These are phyloP conservation scores for Quercus tomentella DNA, from an alignment of 331 rosid genomes.

Conservation along the genomic window DNA sequence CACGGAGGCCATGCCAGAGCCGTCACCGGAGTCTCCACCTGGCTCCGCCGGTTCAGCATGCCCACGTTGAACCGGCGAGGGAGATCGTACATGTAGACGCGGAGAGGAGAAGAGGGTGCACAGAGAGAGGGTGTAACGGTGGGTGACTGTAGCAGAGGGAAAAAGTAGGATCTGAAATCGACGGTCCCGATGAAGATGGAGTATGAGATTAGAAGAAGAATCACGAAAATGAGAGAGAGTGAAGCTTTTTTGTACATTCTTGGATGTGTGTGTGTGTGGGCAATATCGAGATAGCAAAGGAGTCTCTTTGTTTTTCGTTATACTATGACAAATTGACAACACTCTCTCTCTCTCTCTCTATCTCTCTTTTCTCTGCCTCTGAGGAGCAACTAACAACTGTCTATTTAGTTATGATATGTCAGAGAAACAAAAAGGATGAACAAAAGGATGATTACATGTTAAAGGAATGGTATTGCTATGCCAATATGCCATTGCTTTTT, in stretches of 20 bases:
- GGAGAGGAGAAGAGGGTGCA: conserved; percentile 43
- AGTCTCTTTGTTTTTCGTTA: no score
- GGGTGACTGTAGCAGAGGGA: conserved; percentile 34
- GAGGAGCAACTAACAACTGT: not conserved
- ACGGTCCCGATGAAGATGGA: conserved; percentile 51
- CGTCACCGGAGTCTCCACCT: conserved; percentile 48
- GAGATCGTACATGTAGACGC: conserved; percentile 90
- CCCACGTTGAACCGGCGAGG: conserved; percentile 92
- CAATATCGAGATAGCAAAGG: no score
- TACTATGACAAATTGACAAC: no score
- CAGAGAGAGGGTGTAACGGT: conserved; percentile 25
- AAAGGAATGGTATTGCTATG: no score
- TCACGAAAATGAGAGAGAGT: conserved; percentile 36
- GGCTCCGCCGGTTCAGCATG: conserved; percentile 47
- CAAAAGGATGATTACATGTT: not conserved
- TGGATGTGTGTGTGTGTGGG: not conserved
- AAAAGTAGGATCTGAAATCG: conserved; percentile 69
- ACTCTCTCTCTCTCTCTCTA: no score
- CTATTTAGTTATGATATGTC: not conserved
- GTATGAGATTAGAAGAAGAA: conserved; percentile 54
- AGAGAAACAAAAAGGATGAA: not conserved
- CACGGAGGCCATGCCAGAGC: conserved; percentile 60
- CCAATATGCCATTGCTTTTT: no score
- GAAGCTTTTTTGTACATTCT: conserved; percentile 51
- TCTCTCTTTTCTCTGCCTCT: no score